phyloP scores from a whole-genome alignment of 2,329 filamentous ascomycete genomes.

The Colletotrichum sansevieriae region DNA sequence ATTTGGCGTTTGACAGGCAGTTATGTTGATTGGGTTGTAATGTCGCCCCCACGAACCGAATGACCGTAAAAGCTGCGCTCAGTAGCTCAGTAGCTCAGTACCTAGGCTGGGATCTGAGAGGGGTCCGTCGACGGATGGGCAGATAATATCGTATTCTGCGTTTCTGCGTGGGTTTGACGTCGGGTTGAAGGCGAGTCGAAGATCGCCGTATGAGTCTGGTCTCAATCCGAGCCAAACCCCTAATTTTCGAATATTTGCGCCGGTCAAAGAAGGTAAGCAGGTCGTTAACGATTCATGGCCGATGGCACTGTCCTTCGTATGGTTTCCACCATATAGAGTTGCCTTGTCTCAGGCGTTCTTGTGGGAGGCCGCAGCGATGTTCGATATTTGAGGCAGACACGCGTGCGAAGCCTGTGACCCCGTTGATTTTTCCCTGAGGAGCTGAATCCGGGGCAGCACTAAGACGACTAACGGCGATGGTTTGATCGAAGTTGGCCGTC shows the following conservation, averaged over 20 bases:
- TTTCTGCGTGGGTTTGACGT: slow-evolving; percentile 11
- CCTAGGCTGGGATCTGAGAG: background rate
- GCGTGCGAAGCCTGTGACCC: slow-evolving; percentile 29
- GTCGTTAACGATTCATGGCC: background rate
- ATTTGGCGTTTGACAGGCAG: slow-evolving; percentile 26
- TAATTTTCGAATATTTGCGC: slow-evolving; percentile 14
- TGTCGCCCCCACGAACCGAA: slow-evolving; percentile 3
- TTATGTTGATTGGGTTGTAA: slow-evolving; percentile 6
- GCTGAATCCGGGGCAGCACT: slow-evolving; percentile 29
- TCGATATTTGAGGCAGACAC: slow-evolving; percentile 33
- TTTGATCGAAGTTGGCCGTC: slow-evolving; percentile 22
- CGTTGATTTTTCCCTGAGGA: slow-evolving; percentile 7
- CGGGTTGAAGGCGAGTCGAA: slow-evolving; percentile 5
- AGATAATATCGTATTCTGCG: slow-evolving; percentile 10
- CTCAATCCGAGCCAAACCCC: background rate
- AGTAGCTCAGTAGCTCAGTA: background rate
- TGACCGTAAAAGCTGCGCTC: background rate
- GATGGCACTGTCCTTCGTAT: background rate
- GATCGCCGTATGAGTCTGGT: background rate
- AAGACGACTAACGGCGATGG: slow-evolving; percentile 36
- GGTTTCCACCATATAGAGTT: background rate
- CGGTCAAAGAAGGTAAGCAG: background rate
- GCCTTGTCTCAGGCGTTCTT: background rate
- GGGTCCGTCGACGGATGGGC: slow-evolving; percentile 4
- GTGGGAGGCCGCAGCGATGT: slow-evolving; percentile 4